Base-by-base conservation (phyloP, 305 asterid species). In the Fraxinus greggii region DNA sequence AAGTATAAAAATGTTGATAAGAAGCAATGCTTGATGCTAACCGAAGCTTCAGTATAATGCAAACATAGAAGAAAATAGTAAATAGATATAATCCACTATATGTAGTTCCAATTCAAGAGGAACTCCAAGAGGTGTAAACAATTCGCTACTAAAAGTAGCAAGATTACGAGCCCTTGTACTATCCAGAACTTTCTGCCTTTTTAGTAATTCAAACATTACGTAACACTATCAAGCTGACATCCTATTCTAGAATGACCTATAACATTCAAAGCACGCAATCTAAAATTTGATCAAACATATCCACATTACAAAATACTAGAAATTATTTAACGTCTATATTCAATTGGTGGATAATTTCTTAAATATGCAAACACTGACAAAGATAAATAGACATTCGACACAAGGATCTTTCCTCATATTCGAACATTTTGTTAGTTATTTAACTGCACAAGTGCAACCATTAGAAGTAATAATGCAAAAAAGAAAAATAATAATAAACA, bases 1-100 rank as follows among this genome's bases (percentile, higher is more conserved):
- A 88, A 86, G 77, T 63, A 73, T 79, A 79, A 81, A 75, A 51
- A 23, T 59, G 78, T 48, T 42, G 79, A 73, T 84, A 40, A 88
- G 84, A 83, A 77, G 40, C 67, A 80, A 73, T 8, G 35, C 17
- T 42, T 75, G 33, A 86, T 78, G 79, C 35, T 32, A 26, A 23
- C 31, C 0, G 4, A 61, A 61, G 67, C 67, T 56, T 5, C 72
- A 61, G 32, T 61, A 61, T 3, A 23, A 61, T 61, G 32, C 72
- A 61, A 61, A 61, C 17, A 21, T 61, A 74, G 17, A 9, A 33
- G 77, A 28, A 72, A 82, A 65, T 23, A 26, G 79, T 5, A 48
- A 72, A 21, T 40, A 79, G 69, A 33, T 4, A 56, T 69, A 28
- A 75, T 17, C 63, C 72, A 33, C 78, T 61, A 10, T 65, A 7